Evolutionary conservation across 257 asterid genomes (phyloP), one percentile per base, ranked within the genome.

Genomic region (Nicotiana tabacum): DNA sequence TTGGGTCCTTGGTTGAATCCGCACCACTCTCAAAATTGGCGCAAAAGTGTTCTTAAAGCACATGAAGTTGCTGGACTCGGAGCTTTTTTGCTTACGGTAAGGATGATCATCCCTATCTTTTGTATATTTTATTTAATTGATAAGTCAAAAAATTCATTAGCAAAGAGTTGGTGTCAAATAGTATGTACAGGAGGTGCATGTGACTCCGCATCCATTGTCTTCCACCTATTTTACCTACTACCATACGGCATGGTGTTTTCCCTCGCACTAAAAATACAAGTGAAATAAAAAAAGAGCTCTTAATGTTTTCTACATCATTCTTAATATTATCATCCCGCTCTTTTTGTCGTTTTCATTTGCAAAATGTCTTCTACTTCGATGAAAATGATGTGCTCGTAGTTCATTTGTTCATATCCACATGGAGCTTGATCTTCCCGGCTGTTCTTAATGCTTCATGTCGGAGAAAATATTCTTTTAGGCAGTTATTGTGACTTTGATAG

Each of bases 1-100:
- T 81, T 83, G 86, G 99, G 98, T 84, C 97, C 99, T 53, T 95
- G 99, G 99, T 91, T 94, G 88, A 90, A 88, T 90, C 91, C 96
- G 79, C 89, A 89, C 58, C 90, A 90, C 84, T 90, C 99, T 61
- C 84, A 85, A 77, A 84, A 86, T 83, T 95, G 99, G 98, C 94
- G 91, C 39, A 86, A 88, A 83, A 86, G 85, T 89, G 90, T 91
- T 80, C 86, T 86, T 85, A 90, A 81, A 82, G 91, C 83, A 58
- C 61, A 88, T 69, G 88, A 84, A 66, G 79, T 95, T 81, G 84
- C 88, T 77, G 78, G 90, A 18, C 78, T 93, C 70, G 92, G 91
- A 88, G 48, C 46, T 51, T 80, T 87, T 76, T 87, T 95, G 87
- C 97, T 95, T 51, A 85, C 83, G 93, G 99, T 95, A 88, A 83